phyloP scores from a whole-genome alignment of 202 grass and related monocot genomes.

The Carex arenaria region DNA sequence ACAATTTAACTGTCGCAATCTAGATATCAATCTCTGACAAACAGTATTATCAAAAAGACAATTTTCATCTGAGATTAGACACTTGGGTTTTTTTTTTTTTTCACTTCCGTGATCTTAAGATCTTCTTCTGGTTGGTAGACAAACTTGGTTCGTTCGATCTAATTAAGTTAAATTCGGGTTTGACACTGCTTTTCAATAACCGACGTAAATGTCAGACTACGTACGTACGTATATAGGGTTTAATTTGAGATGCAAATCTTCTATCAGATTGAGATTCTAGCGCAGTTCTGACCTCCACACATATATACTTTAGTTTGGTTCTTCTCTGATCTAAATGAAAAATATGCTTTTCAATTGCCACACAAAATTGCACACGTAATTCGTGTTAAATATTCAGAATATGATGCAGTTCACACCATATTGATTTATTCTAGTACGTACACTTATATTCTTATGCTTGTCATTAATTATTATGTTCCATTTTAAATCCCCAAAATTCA shows the following conservation, averaged over 20 bases:
- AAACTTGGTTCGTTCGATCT: neutral
- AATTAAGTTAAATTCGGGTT: neutral
- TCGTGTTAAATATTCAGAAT: neutral
- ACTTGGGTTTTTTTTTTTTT: neutral
- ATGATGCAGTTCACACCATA: neutral
- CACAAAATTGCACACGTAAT: neutral
- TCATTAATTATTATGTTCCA: neutral
- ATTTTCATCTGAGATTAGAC: neutral
- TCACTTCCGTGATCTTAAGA: neutral
- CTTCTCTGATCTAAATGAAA: neutral
- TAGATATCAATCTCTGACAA: neutral
- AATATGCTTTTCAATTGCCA: neutral
- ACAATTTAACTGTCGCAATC: slow-evolving; percentile 2
- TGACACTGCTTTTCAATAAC: neutral
- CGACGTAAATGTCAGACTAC: neutral
- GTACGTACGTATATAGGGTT: neutral
- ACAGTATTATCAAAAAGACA: neutral
- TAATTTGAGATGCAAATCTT: neutral
- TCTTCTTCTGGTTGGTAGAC: neutral
- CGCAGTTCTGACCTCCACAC: neutral
- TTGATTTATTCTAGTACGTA: neutral
- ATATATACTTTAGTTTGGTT: neutral
- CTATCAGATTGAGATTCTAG: neutral
- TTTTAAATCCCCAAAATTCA: neutral
- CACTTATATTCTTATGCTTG: neutral